These are phyloP conservation scores for Leavenworthia alabamica DNA, from an alignment of 345 rosid genomes.

Conservation along the genomic window DNA sequence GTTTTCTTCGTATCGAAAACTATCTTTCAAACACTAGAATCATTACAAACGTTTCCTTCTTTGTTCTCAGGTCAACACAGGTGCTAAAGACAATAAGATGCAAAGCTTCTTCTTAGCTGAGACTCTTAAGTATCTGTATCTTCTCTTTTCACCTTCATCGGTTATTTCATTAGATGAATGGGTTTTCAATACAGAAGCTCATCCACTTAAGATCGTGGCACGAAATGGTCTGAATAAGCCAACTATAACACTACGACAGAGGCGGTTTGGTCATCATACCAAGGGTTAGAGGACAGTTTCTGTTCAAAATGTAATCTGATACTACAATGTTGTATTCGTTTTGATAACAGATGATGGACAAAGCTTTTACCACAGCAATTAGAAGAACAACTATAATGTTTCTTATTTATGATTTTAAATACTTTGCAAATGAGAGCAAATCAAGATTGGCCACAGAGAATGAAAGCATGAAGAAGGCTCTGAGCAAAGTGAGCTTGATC, in stretches of 20 bases:
- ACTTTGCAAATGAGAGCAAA: neutral
- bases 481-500: slow-evolving; percentile 67
- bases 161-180: slow-evolving; percentile 86
- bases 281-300: slow-evolving; percentile 26
- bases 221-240: slow-evolving; percentile 32
- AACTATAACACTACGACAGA: slow-evolving; percentile 22
- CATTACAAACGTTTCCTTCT: neutral
- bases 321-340: slow-evolving; percentile 10
- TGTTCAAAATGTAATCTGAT: slow-evolving; percentile 12
- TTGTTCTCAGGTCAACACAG: slow-evolving; percentile 62
- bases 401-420: neutral
- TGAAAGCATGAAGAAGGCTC: slow-evolving; percentile 66
- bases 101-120: slow-evolving; percentile 97
- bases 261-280: slow-evolving; percentile 25
- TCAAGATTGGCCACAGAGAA: slow-evolving; percentile 43
- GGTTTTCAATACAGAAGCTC: slow-evolving; percentile 99
- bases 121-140: slow-evolving; percentile 86
- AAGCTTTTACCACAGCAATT: slow-evolving; percentile 14
- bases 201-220: slow-evolving; percentile 65
- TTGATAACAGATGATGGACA: neutral
- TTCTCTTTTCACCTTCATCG: slow-evolving; percentile 76
- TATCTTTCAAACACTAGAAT: neutral
- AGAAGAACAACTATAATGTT: slow-evolving; percentile 4
- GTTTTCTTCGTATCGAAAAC: neutral
- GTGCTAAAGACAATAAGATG: slow-evolving; percentile 89